Conservation (phyloP, 805 yeast species). For the Kuraishia ogatae region DNA sequence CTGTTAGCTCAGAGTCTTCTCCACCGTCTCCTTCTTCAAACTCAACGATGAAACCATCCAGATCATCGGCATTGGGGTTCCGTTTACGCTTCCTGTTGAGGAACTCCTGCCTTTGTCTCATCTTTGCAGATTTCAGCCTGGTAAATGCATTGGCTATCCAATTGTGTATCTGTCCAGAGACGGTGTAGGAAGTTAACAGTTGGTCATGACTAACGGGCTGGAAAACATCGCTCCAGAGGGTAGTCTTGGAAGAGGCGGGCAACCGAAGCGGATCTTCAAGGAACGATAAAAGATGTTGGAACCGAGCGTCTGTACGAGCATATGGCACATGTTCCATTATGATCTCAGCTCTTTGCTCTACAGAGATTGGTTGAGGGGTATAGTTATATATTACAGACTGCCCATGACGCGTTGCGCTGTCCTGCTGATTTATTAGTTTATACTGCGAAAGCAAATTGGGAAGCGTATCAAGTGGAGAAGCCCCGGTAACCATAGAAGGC, state of each 20-base stretch:
- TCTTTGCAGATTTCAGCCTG: slow-evolving; percentile 17
- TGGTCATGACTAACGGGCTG: slow-evolving; percentile 27
- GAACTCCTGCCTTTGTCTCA: slow-evolving; percentile 15
- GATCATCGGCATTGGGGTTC: slow-evolving; percentile 8
- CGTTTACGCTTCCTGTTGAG: slow-evolving; percentile 13
- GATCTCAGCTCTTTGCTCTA: slow-evolving; percentile 1
- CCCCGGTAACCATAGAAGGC: neutral
- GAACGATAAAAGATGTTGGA: slow-evolving; percentile 4
- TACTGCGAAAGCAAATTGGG: neutral
- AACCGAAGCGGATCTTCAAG: slow-evolving; percentile 8
- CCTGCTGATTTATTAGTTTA: neutral
- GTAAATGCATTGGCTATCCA: slow-evolving; percentile 36
- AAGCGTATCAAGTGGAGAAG: neutral
- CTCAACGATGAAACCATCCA: slow-evolving; percentile 31
- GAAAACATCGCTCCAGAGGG: slow-evolving; percentile 36
- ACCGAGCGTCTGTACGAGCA: slow-evolving; percentile 1
- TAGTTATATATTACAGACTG: neutral
- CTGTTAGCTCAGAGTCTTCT: slow-evolving; percentile 16
- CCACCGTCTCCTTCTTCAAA: slow-evolving; percentile 14
- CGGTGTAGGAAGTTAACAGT: slow-evolving; percentile 22
- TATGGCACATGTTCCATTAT: slow-evolving; percentile 1
- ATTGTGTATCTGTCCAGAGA: slow-evolving; percentile 16
- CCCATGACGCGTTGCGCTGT: neutral
- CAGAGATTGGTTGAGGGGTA: neutral
- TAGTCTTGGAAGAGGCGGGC: neutral